phyloP scores from a whole-genome alignment of 192 early-diverging fungal species.

The Spizellomyces punctatus region DNA sequence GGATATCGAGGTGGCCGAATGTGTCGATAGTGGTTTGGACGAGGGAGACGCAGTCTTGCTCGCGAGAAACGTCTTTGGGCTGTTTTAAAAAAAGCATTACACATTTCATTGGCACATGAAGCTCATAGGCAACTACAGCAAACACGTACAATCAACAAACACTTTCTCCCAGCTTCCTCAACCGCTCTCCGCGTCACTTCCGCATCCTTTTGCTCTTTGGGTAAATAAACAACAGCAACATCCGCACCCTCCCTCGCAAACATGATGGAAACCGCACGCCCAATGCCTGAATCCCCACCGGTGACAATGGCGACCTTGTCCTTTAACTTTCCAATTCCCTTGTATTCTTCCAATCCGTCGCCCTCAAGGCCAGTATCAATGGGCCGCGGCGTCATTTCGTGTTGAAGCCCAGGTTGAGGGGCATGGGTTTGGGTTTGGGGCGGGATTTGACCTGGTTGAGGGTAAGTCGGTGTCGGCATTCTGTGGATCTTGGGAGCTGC shows the following conservation, averaged over 20 bases:
- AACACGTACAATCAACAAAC: conserved; percentile 39
- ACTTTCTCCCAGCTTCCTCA: conserved; percentile 36
- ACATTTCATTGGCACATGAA: conserved; percentile 14
- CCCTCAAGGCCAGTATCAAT: conserved; percentile 46
- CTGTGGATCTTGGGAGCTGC: too few relatives aligned
- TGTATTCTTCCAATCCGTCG: conserved; percentile 44
- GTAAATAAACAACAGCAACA: conserved; percentile 49
- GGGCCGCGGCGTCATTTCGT: conserved; percentile 48
- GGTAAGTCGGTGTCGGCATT: neutral
- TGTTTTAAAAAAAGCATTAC: conserved; percentile 39
- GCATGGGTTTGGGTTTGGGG: conserved; percentile 27
- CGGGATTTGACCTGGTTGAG: conserved; percentile 27
- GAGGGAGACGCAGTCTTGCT: conserved; percentile 17
- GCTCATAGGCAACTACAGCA: conserved; percentile 16
- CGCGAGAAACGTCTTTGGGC: conserved; percentile 26
- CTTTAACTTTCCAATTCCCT: conserved; percentile 45
- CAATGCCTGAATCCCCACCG: conserved; percentile 53
- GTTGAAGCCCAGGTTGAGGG: conserved; percentile 41
- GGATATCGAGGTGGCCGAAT: conserved; percentile 23
- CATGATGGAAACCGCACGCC: conserved; percentile 50
- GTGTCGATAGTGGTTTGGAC: neutral
- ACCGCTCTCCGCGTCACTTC: conserved; percentile 44
- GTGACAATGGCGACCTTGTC: conserved; percentile 54
- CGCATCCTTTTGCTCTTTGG: conserved; percentile 52
- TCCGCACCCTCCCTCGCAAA: conserved; percentile 50